Base-by-base conservation (phyloP, 164 flowering plant genomes). In the Echeveria elegans region DNA sequence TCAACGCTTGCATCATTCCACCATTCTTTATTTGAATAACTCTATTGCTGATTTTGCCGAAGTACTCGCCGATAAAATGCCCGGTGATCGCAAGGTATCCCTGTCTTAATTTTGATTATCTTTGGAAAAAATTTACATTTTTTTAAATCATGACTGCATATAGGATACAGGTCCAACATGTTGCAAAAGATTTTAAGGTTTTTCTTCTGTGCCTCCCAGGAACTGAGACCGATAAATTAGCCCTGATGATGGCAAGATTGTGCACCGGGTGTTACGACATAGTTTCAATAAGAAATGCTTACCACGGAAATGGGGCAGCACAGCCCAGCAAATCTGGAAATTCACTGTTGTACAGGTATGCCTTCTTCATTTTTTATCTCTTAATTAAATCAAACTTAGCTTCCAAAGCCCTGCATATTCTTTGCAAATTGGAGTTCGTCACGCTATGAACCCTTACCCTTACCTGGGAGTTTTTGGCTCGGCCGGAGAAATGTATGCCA, bases 251-350 rank as follows among this genome's bases (percentile, higher is more conserved):
- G 14, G 92, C 99, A 14, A 81, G 86, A 56, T 64, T 92, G 68
- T 92, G 89, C 65, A 89, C 94, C 0, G 96, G 97, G 0, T 77
- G 79, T 70, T 80, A 89, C 47, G 99, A 89, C 75, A 76, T 94
- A 34, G 75, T 94, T 36, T 88, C 99, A 0, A 30, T 94, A 30
- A 80, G 99, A 75, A 94, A 94, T 68, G 86, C 85, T 0, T 94
- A 92, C 71, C 99, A 94, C 75, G 99, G 99, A 6, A 88, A 89
- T 59, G 96, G 96, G 90, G 94, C 26, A 89, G 90, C 59, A 94
- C 97, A n/a, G 99, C 94, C 2, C 90, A 83, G 73, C 29, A 76
- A 64, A 78, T 31, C 47, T 94, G 95, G 90, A 94, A 94, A 66
- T 92, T 85, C 72, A 89, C 86, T 72, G 83, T 86, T 7, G 61